phyloP scores from a whole-genome alignment of 78 protist species.

The Dictyostelium intermedium region DNA sequence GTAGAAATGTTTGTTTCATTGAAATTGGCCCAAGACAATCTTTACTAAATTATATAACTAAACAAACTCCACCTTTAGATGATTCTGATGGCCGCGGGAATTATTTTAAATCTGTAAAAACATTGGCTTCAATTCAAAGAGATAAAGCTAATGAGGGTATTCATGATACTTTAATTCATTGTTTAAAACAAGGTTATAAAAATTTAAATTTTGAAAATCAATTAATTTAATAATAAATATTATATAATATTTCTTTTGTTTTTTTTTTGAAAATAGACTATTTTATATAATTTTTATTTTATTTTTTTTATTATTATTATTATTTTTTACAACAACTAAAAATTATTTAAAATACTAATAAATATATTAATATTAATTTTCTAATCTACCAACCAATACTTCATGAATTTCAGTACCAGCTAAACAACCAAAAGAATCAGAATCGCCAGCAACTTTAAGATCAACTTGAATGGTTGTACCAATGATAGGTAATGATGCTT shows the following conservation, averaged over 20 bases:
- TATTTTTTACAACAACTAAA: neutral
- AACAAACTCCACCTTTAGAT: neutral
- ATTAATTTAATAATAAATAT: neutral
- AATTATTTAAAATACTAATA: neutral
- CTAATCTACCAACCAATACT: neutral
- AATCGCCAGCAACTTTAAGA: neutral
- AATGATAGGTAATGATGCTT: neutral
- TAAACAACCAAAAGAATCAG: neutral
- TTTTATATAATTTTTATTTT: neutral
- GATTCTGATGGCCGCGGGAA: neutral
- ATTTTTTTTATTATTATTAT: neutral
- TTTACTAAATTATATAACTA: neutral
- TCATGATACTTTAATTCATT: neutral
- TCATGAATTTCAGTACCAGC: conserved; percentile 23
- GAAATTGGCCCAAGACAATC: conserved; percentile 20
- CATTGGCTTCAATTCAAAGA: neutral
- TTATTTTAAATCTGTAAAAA: neutral
- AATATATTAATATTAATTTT: neutral
- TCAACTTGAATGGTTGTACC: conserved; percentile 10
- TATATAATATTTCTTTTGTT: neutral
- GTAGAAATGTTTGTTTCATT: neutral
- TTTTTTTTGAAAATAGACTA: neutral
- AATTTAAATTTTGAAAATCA: neutral
- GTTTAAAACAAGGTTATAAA: conserved; percentile 5
- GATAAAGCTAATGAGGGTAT: conserved; percentile 2